Evolutionary conservation across 495 filamentous ascomycete genomes (phyloP).

Genomic region (Melanomma pulvis-pyrius): DNA sequence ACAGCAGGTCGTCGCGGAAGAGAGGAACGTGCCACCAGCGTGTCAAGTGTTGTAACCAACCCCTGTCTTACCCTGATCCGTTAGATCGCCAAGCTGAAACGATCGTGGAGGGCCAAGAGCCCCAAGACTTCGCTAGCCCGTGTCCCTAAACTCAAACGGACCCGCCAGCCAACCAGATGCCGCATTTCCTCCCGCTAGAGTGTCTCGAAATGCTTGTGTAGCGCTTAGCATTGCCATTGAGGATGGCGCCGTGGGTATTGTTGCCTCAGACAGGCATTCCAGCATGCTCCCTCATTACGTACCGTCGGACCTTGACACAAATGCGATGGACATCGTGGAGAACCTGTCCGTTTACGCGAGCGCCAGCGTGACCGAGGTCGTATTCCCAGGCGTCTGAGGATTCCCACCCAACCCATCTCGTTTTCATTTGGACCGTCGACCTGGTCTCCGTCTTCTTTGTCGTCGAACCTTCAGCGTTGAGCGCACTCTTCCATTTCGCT

Average conservation of each 20-base stretch:
- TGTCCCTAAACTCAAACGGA: conserved; percentile 15
- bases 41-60: conserved; percentile 2
- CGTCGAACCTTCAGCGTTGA: conserved; percentile 1
- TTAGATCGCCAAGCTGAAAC: conserved; percentile 35
- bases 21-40: conserved; percentile 12
- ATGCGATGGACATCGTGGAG: background rate
- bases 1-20: conserved; percentile 9
- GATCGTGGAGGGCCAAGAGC: conserved; percentile 12
- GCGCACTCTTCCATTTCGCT: background rate
- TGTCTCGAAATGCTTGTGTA: conserved; percentile 12
- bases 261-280: background rate
- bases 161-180: conserved; percentile 15
- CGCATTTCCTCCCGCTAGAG: background rate
- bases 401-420: background rate
- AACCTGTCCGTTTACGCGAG: background rate
- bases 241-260: background rate
- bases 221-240: conserved; percentile 22
- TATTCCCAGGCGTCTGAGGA: background rate
- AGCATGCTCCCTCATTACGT: background rate
- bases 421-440: background rate
- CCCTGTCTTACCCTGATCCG: background rate
- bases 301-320: background rate
- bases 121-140: conserved; percentile 16
- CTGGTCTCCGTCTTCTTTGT: background rate
- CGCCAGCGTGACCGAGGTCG: background rate